Evolutionary conservation across 2,329 filamentous ascomycete species (phyloP).

Genomic region (Stemphylium lycopersici): DNA sequence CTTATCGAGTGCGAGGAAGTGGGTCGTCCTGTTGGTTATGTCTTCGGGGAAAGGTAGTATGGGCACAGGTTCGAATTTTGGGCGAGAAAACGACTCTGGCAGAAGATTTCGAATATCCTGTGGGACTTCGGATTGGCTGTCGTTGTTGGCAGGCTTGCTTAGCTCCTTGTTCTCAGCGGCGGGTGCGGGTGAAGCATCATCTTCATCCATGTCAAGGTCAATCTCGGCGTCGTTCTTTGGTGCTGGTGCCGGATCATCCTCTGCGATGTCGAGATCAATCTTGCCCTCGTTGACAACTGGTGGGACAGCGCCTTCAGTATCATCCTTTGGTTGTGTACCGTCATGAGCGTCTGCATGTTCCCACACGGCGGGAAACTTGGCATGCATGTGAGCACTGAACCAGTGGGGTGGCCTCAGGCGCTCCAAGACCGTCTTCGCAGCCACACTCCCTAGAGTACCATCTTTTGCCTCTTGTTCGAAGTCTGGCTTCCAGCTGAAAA

Average conservation of each 20-base stretch:
- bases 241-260: constrained; percentile 47
- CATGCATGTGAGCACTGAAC: constrained; percentile 91
- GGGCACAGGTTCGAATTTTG: constrained; percentile 22
- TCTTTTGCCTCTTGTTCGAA: constrained; percentile 78
- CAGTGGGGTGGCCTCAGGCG: constrained; percentile 81
- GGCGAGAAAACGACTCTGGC: constrained; percentile 71
- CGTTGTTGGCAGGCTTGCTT: neutral
- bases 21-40: constrained; percentile 79
- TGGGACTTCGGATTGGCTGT: constrained; percentile 53
- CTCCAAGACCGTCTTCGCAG: constrained; percentile 81
- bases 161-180: constrained; percentile 15
- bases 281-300: constrained; percentile 63
- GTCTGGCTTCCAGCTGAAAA: constrained; percentile 76
- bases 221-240: constrained; percentile 45
- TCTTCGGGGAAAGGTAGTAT: constrained; percentile 66
- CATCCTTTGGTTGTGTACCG: constrained; percentile 39
- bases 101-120: constrained; percentile 74
- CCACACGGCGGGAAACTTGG: constrained; percentile 76
- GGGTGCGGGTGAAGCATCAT: constrained; percentile 15
- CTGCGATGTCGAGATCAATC: constrained; percentile 61
- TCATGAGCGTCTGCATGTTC: constrained; percentile 60
- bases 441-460: constrained; percentile 78
- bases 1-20: constrained; percentile 92
- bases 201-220: constrained; percentile 52
- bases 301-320: constrained; percentile 3